phyloP scores from a whole-genome alignment of 2,329 filamentous ascomycete genomes.

The Nakataea oryzae region DNA sequence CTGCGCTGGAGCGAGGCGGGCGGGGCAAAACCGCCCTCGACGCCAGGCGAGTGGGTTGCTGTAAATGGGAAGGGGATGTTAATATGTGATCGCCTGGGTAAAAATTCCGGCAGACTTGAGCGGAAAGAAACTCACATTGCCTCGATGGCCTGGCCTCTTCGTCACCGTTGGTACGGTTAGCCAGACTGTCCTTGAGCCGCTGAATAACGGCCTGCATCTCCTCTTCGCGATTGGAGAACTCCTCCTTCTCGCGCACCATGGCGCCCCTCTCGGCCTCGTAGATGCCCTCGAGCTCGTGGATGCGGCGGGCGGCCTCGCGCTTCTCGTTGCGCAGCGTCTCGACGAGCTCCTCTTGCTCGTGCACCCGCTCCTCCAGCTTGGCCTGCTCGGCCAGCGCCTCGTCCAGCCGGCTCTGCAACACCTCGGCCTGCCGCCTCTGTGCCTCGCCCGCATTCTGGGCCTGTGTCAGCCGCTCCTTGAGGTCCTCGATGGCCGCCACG shows the following conservation, averaged over 20 bases:
- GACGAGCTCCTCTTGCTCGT: slow-evolving; percentile 77
- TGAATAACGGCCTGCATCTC: slow-evolving; percentile 87
- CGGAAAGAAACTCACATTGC: slow-evolving; percentile 35
- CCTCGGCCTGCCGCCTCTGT: slow-evolving; percentile 72
- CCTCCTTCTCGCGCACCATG: slow-evolving; percentile 86
- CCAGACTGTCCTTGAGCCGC: slow-evolving; percentile 79
- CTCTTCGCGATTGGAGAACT: slow-evolving; percentile 72
- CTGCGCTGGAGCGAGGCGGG: slow-evolving; percentile 76
- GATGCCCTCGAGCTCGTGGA: slow-evolving; percentile 83
- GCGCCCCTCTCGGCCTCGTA: slow-evolving; percentile 84
- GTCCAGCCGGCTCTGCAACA: slow-evolving; percentile 77
- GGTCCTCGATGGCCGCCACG: slow-evolving; percentile 67
- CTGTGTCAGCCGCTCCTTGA: slow-evolving; percentile 72
- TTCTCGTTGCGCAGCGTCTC: slow-evolving; percentile 77
- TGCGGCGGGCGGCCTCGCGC: slow-evolving; percentile 70
- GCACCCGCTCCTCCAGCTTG: slow-evolving; percentile 76
- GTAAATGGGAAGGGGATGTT: slow-evolving; percentile 15
- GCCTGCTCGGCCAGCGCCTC: slow-evolving; percentile 75
- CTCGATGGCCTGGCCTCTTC: slow-evolving; percentile 49
- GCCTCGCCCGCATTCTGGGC: slow-evolving; percentile 71
- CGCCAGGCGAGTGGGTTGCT: slow-evolving; percentile 50
- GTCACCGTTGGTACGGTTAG: slow-evolving; percentile 55
- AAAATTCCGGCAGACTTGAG: background rate
- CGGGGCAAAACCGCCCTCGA: slow-evolving; percentile 74
- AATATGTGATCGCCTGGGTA: background rate